A percentile compares a stretch with the other conserved stretches of the same genome.
Evolutionary conservation across 169 alveolate genomes (phyloP).

Genomic region (Plasmodium vivax): DNA sequence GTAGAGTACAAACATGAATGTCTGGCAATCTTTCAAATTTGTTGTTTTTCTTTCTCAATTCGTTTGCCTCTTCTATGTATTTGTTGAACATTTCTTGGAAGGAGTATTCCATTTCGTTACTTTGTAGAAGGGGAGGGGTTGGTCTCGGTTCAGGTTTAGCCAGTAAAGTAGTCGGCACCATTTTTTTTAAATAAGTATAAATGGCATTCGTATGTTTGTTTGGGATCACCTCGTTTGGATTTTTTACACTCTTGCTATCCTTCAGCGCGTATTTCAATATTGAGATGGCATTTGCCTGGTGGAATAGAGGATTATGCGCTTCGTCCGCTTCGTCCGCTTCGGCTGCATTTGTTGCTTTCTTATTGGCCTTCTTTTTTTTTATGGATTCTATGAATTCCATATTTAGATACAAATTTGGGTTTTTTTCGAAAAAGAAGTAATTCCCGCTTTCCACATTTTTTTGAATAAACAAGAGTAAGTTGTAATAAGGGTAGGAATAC

Average conservation of each 20-base stretch:
- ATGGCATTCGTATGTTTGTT: background rate
- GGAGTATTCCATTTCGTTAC: background rate
- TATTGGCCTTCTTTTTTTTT: conserved; percentile 2
- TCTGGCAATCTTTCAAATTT: conserved; percentile 77
- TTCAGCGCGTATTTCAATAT: background rate
- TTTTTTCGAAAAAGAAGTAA: conserved; percentile 55
- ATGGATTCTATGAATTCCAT: conserved; percentile 19
- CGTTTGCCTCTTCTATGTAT: conserved; percentile 44
- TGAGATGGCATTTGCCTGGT: background rate
- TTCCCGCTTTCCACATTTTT: conserved; percentile 30
- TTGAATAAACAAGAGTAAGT: conserved; percentile 64
- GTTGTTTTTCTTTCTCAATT: conserved; percentile 60
- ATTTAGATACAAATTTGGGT: conserved; percentile 10
- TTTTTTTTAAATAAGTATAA: background rate
- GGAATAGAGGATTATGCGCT: background rate
- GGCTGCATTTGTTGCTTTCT: background rate
- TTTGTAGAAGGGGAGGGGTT: background rate
- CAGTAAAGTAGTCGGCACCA: background rate
- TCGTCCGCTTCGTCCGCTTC: background rate
- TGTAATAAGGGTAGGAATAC: conserved; percentile 68
- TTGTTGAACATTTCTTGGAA: conserved; percentile 39
- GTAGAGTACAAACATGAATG: conserved; percentile 78
- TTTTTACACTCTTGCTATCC: background rate
- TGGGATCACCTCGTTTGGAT: background rate
- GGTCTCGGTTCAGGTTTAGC: background rate